phyloP scores from a whole-genome alignment of 1,284 basidiomycete species.

The Leccinum cinnamomeum region DNA sequence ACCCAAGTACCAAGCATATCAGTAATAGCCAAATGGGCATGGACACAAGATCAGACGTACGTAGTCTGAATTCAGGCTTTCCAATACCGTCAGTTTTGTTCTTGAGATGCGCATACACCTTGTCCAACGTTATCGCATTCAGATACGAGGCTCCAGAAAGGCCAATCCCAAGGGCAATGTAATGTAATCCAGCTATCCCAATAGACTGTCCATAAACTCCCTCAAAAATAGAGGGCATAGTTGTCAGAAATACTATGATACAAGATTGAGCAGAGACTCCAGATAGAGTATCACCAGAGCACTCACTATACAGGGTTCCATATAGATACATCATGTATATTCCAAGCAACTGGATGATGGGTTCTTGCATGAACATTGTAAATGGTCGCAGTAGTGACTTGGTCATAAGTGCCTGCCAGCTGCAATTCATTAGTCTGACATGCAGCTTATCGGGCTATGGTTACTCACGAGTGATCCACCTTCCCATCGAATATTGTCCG shows the following conservation, averaged over 20 bases:
- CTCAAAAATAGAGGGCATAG: constrained; percentile 61
- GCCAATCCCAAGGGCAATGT: constrained; percentile 52
- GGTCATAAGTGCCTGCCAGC: constrained; percentile 35
- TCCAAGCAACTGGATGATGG: constrained; percentile 47
- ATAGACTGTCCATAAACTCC: constrained; percentile 47
- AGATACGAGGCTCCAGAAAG: constrained; percentile 45
- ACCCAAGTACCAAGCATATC: too few species aligned
- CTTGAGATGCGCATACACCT: constrained; percentile 44
- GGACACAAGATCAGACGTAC: constrained; percentile 16
- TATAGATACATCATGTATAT: constrained; percentile 53
- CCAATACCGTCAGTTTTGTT: constrained; percentile 45
- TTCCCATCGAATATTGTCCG: constrained; percentile 47
- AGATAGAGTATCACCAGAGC: neutral
- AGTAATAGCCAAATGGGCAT: neutral
- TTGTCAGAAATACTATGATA: constrained; percentile 57
- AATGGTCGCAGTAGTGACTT: constrained; percentile 44
- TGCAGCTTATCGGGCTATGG: neutral
- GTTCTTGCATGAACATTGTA: constrained; percentile 45
- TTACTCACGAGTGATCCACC: constrained; percentile 43
- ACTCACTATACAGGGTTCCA: constrained; percentile 54
- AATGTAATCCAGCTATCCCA: constrained; percentile 62
- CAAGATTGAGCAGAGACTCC: constrained; percentile 12
- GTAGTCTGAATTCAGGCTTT: constrained; percentile 47
- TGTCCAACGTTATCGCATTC: constrained; percentile 49
- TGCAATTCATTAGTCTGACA: neutral